A percentile compares a stretch with the other conserved stretches of the same genome.
Evolutionary conservation across 495 filamentous ascomycete genomes (phyloP).

Genomic region (Entonaema liquescens): DNA sequence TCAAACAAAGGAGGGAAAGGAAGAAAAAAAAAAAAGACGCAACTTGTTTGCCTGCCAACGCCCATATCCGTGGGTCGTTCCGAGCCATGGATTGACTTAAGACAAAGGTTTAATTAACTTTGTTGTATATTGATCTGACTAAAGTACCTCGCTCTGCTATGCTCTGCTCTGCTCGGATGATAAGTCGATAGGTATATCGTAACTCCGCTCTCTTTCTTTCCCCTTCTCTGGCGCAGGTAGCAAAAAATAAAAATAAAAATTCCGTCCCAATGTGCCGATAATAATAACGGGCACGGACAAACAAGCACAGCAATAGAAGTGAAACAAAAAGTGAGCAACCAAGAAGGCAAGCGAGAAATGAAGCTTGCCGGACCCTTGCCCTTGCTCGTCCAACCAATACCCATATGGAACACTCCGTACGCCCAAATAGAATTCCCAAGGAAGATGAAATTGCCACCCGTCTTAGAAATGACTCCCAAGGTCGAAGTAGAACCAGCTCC

Average conservation of each 20-base stretch:
- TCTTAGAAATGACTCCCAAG: constrained; percentile 40
- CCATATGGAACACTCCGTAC: constrained; percentile 31
- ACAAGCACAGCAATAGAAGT: constrained; percentile 4
- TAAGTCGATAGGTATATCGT: constrained; percentile 28
- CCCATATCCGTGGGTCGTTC: constrained; percentile 2
- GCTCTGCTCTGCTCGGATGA: constrained; percentile 9
- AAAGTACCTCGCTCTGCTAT: constrained; percentile 12
- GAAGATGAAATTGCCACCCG: constrained; percentile 27
- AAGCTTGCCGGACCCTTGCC: constrained; percentile 25
- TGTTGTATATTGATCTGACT: constrained; percentile 28
- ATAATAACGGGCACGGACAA: background rate
- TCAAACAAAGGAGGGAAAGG: background rate
- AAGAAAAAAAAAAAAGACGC: background rate
- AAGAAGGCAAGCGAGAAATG: constrained; percentile 7
- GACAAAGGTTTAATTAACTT: constrained; percentile 21
- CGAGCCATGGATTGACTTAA: background rate
- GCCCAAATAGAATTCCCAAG: constrained; percentile 10
- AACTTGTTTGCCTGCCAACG: background rate
- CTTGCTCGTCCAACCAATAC: constrained; percentile 31
- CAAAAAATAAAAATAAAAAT: background rate
- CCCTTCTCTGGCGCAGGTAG: background rate
- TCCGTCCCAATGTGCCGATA: background rate
- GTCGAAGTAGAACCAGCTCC: constrained; percentile 36
- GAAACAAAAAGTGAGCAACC: constrained; percentile 11
- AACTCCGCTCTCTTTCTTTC: background rate